Evolutionary conservation across 257 asterid genomes (phyloP), one percentile per base, ranked within the genome.

Genomic region (Forsythia viridissima): DNA sequence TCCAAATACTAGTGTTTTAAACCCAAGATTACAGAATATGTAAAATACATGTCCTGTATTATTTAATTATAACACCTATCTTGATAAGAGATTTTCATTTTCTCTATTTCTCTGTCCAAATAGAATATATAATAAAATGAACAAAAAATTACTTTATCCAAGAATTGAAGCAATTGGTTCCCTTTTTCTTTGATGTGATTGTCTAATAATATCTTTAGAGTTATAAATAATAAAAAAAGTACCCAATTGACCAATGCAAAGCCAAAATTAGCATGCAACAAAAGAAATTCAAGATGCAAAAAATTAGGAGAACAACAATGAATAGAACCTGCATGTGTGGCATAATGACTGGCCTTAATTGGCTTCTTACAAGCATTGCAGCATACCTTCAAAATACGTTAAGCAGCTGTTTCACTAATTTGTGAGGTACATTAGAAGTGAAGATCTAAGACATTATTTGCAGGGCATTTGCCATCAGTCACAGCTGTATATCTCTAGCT

Each of bases 351-450:
- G 87, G 94, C 88, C 91, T 88, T 92, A 89, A 94, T 85, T 85
- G 97, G 97, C 94, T 90, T 94, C 92, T 79, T 90, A 88, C 98
- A 94, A 78, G 96, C 87, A 87, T 92, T 94, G 88, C 98, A 94
- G 90, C 89, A 81, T 71, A 94, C 98, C 98, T 94, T 81, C 82
- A 91, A 83, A 77, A 76, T 74, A 86, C 75, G 80, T 71, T 34
- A 78, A 74, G 81, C 71, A 85, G 34, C 67, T 20, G 73, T 67
- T 69, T 63, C 37, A 86, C 43, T 80, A 78, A 63, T 83, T 79
- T 70, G 48, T 70, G 52, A 30, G 68, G 48, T 46, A 68, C 79
- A 36, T 75, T 42, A 81, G 69, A 70, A n/a, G 65, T 43, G 70
- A 42, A 80, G 74, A 34, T 70, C 40, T 57, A 10, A 74, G 74